Evolutionary conservation across 345 rosid genomes (phyloP), one percentile per base, ranked within the genome.

Genomic region (Citrus trifoliata): DNA sequence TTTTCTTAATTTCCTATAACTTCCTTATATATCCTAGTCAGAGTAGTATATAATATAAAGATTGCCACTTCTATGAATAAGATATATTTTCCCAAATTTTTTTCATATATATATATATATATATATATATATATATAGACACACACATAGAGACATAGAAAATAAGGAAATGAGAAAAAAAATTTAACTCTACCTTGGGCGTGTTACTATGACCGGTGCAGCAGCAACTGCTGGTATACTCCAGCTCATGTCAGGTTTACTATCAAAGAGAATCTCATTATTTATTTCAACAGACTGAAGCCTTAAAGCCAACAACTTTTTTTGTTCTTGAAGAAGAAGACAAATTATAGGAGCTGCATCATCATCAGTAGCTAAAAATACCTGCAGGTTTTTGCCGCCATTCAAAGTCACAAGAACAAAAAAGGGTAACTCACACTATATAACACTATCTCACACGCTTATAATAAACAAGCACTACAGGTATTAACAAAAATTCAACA

Each of bases 191-290:
- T 81, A 96, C 99, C 94, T 83, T 73, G 93, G 95, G 61, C 88
- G 97, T 67, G 97, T 94, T 73, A 94, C 96, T 79, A 77, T 76
- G 79, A 94, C 95, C 73, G 97, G 93, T 53, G 90, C 95, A 75
- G 99, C 98, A 79, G 97, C 90, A 86, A 93, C 82, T 66, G 99
- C 94, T 65, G 97, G 84, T 71, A 92, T 87, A 84, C 90, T 91
- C 99, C 98, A 91, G 90, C 97, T 89, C 91, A 88, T 84, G 82
- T 92, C 95, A 56, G 97, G 97, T 83, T 90, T 90, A 80, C 91
- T 80, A 77, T 95, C 97, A 76, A 88, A 90, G 76, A 90, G 76
- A 76, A 88, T 84, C 78, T 92, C 99, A 63, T 87, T 88, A 78
- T 88, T 90, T 74, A 91, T 91, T 86, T 93, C 99, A 86, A 89